Base-by-base conservation (phyloP, 805 yeast species). In the Monosporozyma siamensis region DNA sequence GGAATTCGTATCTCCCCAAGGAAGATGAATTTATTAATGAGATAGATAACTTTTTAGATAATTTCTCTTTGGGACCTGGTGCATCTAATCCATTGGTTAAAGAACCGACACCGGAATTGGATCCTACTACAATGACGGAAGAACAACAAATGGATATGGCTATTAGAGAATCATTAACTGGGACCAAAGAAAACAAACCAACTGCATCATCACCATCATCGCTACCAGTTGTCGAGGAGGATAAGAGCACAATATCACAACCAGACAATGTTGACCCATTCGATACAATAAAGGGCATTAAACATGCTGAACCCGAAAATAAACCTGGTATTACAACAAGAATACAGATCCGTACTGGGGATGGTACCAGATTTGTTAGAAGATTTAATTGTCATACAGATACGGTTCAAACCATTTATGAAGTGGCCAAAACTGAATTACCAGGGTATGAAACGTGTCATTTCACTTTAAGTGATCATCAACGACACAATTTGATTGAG, bases 101-200 rank as follows among this genome's bases (percentile, higher is more conserved):
- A 35, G 85, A 78, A 53, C 79, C 77, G 37, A 69, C 66, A 15
- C 64, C 64, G 24, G 71, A 72, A 44, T 56, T 82, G 20, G 84
- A 82, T 49, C 81, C 82, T 4, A 78, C 73, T 32, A 61, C 77
- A 2, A 60, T 87, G 59, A 69, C 87, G 2, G 95, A 87, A 58
- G 95, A 86, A 49, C 88, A 86, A 58, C 95, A 87, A 59, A 68
- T 87, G 49, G 80, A 81, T 49, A 66, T 77, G 54, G 95, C 95
- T 0, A 70, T 83, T 62, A 70, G 73, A 47, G 77, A 82, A 57
- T 82, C 90, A 0, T 53, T 87, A 15, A 21, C 21, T 10, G 36
- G 9, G 25, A 23, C 6, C 25, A n/a, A n/a, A n/a, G 25, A 23
- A 6, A 23, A 23, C 9, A 23, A 6, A 6, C 6, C 25, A 23